Conservation (phyloP, 1,284 basidiomycete species). For the Bjerkandera adusta region DNA sequence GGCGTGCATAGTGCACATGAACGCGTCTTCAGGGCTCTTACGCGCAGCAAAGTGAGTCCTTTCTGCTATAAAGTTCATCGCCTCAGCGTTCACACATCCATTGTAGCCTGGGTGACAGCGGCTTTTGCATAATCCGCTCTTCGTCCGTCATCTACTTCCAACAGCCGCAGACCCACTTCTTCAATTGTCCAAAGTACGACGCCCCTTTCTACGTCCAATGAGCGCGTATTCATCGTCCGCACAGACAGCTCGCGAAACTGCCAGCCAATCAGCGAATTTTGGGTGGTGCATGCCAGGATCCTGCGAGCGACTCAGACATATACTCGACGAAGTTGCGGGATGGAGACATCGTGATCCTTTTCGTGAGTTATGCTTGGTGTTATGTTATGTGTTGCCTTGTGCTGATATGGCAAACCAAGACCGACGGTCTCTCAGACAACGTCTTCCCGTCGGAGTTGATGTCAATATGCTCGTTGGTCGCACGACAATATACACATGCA, state of each 20-base stretch:
- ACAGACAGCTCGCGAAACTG: slow-evolving; percentile 70
- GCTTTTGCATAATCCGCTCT: slow-evolving; percentile 76
- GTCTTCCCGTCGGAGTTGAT: slow-evolving; percentile 74
- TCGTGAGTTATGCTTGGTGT: slow-evolving; percentile 41
- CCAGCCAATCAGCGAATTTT: slow-evolving; percentile 45
- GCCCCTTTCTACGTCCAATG: background rate
- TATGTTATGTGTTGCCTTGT: no score
- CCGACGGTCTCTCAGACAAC: slow-evolving; percentile 87
- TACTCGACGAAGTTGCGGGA: slow-evolving; percentile 66
- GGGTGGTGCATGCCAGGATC: slow-evolving; percentile 51
- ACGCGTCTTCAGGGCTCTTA: slow-evolving; percentile 71
- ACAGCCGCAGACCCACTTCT: slow-evolving; percentile 73
- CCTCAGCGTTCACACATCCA: slow-evolving; percentile 7
- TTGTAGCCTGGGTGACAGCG: slow-evolving; percentile 80
- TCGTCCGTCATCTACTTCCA: slow-evolving; percentile 64
- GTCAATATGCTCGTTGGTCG: slow-evolving; percentile 63
- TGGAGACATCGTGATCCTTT: slow-evolving; percentile 71
- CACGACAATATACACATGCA: slow-evolving; percentile 35
- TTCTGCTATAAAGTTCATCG: background rate
- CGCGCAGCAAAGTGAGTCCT: slow-evolving; percentile 74
- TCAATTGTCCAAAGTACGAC: slow-evolving; percentile 74
- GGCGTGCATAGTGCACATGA: slow-evolving; percentile 77
- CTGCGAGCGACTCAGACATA: slow-evolving; percentile 64
- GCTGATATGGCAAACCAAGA: slow-evolving; percentile 36
- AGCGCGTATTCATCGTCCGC: background rate